Percentiles rank a stretch among this genome's conserved stretches.
phyloP scores from a whole-genome alignment of 148 eudicot species.

The Cornus controversa region DNA sequence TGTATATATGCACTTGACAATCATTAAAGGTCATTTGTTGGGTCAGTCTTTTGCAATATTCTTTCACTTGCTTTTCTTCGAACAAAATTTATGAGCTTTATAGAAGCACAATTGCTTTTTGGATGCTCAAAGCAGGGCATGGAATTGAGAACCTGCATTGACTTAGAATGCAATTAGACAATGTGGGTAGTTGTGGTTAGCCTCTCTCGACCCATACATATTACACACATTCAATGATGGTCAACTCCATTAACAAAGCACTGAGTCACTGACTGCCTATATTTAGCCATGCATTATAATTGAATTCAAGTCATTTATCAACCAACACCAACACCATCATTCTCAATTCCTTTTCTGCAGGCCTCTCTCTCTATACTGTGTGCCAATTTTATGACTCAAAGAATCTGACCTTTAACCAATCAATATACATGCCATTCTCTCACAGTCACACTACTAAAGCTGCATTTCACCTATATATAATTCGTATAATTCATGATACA shows the following conservation, averaged over 20 bases:
- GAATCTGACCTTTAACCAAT: not conserved
- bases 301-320: not conserved
- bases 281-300: not conserved
- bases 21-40: conserved; percentile 13
- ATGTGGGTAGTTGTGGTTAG: not conserved
- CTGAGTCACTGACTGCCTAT: not conserved
- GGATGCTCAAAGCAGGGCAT: conserved; percentile 1
- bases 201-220: not conserved
- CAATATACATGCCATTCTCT: not conserved
- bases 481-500: no score
- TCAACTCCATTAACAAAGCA: conserved; percentile 15
- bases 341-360: conserved; percentile 1
- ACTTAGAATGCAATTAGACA: not conserved
- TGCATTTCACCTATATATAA: no score
- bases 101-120: conserved; percentile 1
- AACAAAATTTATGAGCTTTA: not conserved
- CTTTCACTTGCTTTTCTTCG: not conserved
- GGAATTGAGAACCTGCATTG: conserved; percentile 9
- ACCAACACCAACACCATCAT: conserved; percentile 24
- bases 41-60: not conserved
- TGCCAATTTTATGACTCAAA: conserved; percentile 1
- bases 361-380: conserved; percentile 3
- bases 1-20: not conserved
- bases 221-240: conserved; percentile 10
- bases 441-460: no score